phyloP scores from a whole-genome alignment of 352 stramenopile species.

The Pythium aquatile region DNA sequence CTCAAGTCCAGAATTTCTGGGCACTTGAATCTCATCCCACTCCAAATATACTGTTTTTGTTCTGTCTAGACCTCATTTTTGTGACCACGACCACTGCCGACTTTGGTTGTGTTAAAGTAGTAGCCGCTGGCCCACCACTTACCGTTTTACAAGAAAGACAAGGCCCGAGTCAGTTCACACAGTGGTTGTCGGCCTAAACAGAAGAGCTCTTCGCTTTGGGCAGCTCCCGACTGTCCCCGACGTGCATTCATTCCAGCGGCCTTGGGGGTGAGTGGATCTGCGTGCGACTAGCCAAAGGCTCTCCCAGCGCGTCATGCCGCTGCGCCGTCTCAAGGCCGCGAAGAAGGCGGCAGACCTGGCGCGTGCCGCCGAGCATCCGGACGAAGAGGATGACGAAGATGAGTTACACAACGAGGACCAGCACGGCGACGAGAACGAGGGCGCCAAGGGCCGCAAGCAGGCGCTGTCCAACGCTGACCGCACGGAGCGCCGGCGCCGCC shows the following conservation, averaged over 20 bases:
- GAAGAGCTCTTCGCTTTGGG: not conserved
- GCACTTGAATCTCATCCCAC: not conserved
- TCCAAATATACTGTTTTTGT: not conserved
- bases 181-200: not conserved
- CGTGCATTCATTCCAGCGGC: not conserved
- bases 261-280: not conserved
- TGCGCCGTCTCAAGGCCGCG: constrained; percentile 10
- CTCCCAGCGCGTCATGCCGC: constrained; percentile 7
- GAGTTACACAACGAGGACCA: not conserved
- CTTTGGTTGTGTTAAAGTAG: not conserved
- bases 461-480: constrained; percentile 21
- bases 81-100: not conserved
- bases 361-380: not conserved
- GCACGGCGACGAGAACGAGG: not conserved
- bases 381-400: constrained; percentile 5
- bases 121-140: not conserved
- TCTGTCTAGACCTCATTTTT: not conserved
- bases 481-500: constrained; percentile 43
- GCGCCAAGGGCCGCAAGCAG: not conserved
- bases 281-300: not conserved
- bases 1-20: not conserved
- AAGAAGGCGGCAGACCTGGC: not conserved
- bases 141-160: not conserved
- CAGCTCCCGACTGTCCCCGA: not conserved
- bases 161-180: not conserved